Evolutionary conservation across 352 stramenopile genomes (phyloP).

Genomic region (Phytopythium delawarense): DNA sequence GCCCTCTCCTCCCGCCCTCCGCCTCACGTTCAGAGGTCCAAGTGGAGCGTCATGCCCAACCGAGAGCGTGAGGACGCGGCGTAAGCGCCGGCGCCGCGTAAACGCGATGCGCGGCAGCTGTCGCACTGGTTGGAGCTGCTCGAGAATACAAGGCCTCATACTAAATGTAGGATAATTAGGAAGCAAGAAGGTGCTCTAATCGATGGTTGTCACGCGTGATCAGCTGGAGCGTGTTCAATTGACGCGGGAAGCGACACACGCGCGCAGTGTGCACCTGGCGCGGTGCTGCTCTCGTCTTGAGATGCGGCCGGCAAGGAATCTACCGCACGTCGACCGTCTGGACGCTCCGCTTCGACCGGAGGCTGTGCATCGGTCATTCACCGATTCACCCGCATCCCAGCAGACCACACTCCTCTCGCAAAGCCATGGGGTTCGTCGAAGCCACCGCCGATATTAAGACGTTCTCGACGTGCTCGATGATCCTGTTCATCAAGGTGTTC

Average conservation of each 20-base stretch:
- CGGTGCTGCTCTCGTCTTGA: background rate
- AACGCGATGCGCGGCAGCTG: slow-evolving; percentile 1
- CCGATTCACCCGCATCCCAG: background rate
- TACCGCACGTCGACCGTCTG: background rate
- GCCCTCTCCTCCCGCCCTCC: background rate
- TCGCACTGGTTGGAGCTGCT: background rate
- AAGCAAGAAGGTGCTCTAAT: background rate
- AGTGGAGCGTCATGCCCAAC: background rate
- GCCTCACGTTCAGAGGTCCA: background rate
- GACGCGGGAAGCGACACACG: background rate
- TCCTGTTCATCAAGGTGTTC: slow-evolving; percentile 32
- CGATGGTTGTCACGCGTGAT: background rate
- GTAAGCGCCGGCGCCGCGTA: slow-evolving; percentile 1
- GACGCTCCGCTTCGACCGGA: background rate
- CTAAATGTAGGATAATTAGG: background rate
- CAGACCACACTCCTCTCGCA: background rate
- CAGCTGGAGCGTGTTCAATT: background rate
- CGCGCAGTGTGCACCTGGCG: background rate
- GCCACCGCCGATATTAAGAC: slow-evolving; percentile 29
- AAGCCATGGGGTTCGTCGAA: slow-evolving; percentile 13
- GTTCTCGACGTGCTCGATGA: slow-evolving; percentile 25
- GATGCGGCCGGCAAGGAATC: background rate
- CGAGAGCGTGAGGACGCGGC: slow-evolving; percentile 1
- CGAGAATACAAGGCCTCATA: background rate
- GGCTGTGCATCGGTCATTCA: background rate